These are phyloP conservation scores for Naganishia cerealis DNA, from an alignment of 1,284 basidiomycete genomes.

Conservation along the genomic window DNA sequence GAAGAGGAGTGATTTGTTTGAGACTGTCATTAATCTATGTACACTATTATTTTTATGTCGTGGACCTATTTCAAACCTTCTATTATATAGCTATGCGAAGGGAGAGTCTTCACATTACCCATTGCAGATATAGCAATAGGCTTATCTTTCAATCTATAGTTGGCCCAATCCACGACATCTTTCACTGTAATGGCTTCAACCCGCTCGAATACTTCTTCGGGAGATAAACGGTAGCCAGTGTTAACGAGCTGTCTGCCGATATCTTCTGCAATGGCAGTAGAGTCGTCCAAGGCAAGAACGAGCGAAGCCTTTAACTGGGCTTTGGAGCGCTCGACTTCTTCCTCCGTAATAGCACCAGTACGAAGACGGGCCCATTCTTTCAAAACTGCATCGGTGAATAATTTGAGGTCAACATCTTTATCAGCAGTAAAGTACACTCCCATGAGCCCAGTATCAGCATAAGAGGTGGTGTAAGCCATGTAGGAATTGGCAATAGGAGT, in stretches of 20 bases:
- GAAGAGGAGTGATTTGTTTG: too few species aligned
- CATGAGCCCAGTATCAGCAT: conserved; percentile 99
- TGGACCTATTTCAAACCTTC: too few species aligned
- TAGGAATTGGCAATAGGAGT: conserved; percentile 99
- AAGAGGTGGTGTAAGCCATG: conserved; percentile 99
- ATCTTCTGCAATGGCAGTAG: conserved; percentile 95
- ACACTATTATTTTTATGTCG: too few species aligned
- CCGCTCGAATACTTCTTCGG: conserved; percentile 89
- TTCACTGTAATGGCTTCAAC: conserved; percentile 80
- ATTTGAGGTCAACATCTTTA: conserved; percentile 76
- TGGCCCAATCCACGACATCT: conserved; percentile 92
- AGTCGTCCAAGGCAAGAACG: conserved; percentile 86
- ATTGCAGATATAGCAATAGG: conserved; percentile 73
- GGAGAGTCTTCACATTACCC: conserved; percentile 85
- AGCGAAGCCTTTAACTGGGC: conserved; percentile 94
- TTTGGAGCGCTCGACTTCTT: conserved; percentile 95
- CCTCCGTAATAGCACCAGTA: conserved; percentile 73
- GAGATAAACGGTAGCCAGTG: conserved; percentile 82
- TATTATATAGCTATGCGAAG: too few species aligned
- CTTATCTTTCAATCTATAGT: conserved; percentile 93
- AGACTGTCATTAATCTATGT: too few species aligned
- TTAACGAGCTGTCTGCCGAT: conserved; percentile 96
- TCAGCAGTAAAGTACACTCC: conserved; percentile 96
- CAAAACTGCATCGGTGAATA: conserved; percentile 93
- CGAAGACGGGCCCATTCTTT: conserved; percentile 94